Base-by-base conservation (phyloP, 176 grass and related monocot genomes). In the Otatea glauca region DNA sequence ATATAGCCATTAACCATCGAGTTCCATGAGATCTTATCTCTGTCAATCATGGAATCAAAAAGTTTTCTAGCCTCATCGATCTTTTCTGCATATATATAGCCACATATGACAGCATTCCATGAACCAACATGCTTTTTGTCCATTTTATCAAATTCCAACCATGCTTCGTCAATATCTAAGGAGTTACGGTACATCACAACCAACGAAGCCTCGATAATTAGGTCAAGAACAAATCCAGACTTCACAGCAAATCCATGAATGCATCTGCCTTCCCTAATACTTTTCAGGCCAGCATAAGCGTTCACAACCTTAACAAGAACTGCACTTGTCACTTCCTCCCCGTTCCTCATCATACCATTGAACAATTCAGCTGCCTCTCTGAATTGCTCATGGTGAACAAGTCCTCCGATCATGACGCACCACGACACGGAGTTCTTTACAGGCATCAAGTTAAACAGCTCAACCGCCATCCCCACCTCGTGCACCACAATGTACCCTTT, bases 11-110 rank as follows among this genome's bases (percentile, higher is more conserved):
- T 84, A 56, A 95, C 55, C 66, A 95, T 90, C 27, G 77, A 91
- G 68, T 89, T 95, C 88, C 90, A 92, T 25, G 93, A 90, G 23
- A 95, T 56, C 23, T 90, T 88, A 70, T 95, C 90, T 70, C 67
- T 83, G 18, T 84, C 21, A 55, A n/a, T 9, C 90, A 92, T 92
- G 42, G 61, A 73, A 65, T 91, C 83, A 86, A 95, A 95, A 69
- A 84, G 7, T 24, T 80, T 48, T 42, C 79, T 86, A 58, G 93
- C 93, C 79, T 87, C 82, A 44, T 89, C 65, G 32, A 92, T 70
- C 55, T 74, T 88, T 11, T 72, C n/a, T 1, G 74, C 66, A 64
- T 84, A 60, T 44, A 95, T 88, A 74, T 76, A 92, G 18, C 90
- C 85, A 45, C 42, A 80, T 81, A 91, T 62, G 43, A 95, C 65